Base-by-base conservation (phyloP, 2,329 filamentous ascomycete species). In the Aureobasidium uvarum region DNA sequence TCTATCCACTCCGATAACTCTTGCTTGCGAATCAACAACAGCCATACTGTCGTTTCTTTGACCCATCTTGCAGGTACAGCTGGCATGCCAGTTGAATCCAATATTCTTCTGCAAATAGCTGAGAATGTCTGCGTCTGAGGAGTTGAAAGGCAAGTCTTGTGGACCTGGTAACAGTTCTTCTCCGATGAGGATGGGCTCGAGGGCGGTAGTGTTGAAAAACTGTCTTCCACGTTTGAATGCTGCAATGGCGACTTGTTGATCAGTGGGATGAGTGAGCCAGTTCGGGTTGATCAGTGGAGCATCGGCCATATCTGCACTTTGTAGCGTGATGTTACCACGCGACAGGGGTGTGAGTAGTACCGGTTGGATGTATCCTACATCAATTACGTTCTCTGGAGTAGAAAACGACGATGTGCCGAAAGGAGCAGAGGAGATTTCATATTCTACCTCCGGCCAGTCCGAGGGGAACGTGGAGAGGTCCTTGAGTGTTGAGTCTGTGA, bases 381-480 rank as follows among this genome's bases (percentile, higher is more conserved):
- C 25, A 1, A 58, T 58, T 7, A 23, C 8, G 41, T 20, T 52
- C 68, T 14, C 67, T 73, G 51, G 71, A 63, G n/a, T 65, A 59
- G 45, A 74, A 48, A 66, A 78, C 75, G 5, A 77, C n/a, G 68
- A 46, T 28, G 52, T 66, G 3, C 68, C 70, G 18, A 62, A 48
- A n/a, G 58, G 41, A 16, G 58, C 45, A 2, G 41, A 50, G n/a
- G 58, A 62, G 31, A 56, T 43, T 11, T 56, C 52, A 20, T 68
- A 70, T 39, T 77, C 75, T 6, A 77, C 20, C n/a, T 77, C 70
- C 1, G 75, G 73, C 75, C 75, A 78, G 67, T 77, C 75, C 0
- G 66, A 28, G 1, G 75, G 69, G 8, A 56, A 56, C 14, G 3
- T 18, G 18, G 52, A 38, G 72, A 75, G 74, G 7, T 36, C 23